Evolutionary conservation across 768 basidiomycete species (phyloP).

Genomic region (Boletus speciosus): DNA sequence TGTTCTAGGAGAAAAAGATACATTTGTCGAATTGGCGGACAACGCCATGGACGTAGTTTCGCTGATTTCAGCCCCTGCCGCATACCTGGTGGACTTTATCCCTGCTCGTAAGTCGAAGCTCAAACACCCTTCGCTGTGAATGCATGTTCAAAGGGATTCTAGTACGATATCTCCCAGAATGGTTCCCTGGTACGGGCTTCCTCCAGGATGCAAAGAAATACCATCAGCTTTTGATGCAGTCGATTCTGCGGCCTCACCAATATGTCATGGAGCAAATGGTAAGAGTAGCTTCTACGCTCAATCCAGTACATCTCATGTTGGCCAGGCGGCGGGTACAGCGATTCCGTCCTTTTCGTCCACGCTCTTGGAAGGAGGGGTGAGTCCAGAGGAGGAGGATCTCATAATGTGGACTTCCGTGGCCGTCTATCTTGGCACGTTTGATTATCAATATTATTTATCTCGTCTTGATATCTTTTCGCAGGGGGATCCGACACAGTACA

Average conservation of each 20-base stretch:
- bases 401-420: conserved; percentile 18
- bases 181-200: conserved; percentile 37
- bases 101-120: conserved; percentile 14
- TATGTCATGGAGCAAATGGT: conserved; percentile 49
- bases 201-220: conserved; percentile 28
- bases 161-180: conserved; percentile 33
- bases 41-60: conserved; percentile 19
- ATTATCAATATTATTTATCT: no score
- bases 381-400: conserved; percentile 16
- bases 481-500: conserved; percentile 46
- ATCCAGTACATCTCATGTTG: background rate
- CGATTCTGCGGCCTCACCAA: conserved; percentile 43
- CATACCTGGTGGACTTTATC: conserved; percentile 21
- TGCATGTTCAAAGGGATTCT: background rate
- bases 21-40: conserved; percentile 31
- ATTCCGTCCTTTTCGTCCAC: conserved; percentile 18
- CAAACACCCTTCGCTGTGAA: no score
- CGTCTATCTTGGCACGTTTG: conserved; percentile 10
- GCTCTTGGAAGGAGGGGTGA: conserved; percentile 11
- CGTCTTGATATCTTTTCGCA: background rate
- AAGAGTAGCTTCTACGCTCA: background rate
- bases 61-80: background rate
- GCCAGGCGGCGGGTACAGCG: conserved; percentile 17
- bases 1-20: conserved; percentile 34
- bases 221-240: conserved; percentile 28